Evolutionary conservation across 2,329 filamentous ascomycete genomes (phyloP), one percentile per base, ranked within the genome.

Genomic region (Cyanodermella asteris): DNA sequence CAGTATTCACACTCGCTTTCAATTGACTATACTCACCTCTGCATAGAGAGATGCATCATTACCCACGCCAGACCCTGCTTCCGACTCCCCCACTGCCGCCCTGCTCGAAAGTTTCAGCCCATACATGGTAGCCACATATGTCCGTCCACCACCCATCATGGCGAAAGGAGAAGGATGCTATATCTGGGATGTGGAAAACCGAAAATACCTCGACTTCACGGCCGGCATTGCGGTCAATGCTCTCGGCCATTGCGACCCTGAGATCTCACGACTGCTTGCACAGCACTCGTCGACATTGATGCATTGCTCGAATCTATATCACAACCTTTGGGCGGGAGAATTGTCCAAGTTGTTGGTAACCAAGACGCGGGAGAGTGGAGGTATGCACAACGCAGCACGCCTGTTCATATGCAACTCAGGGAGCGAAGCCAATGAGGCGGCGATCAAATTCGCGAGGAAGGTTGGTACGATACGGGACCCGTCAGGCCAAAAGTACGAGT

Each of bases 401-500:
- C 80, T 78, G 3, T 97, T 97, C 44, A 64, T 97, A 36, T 91
- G 80, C 57, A 97, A 97, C 55, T 93, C 82, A 4, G 87, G 87
- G 31, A 78, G 76, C 31, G 87, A 97, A 53, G 87, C 87, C 44
- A 97, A 97, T 49, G 87, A 97, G 54, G 87, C 84, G 1, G 87
- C 84, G 18, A 75, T 97, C 47, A 97, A 97, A 50, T 94, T 97
- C 41, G 76, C 84, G 12, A 68, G 87, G 38, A 97, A 97, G 52
- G 72, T 74, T 13, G 82, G 81, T 38, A 84, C 84, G 48, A 55
- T 67, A 7, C 40, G 71, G 15, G 72, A 81, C 34, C 67, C 74
- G 1, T 66, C 66, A 0, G 72, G 75, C 23, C 51, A 49, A 12
- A 91, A 94, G 55, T 50, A 66, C 38, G 81, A 93, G 41, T 53